These are phyloP conservation scores for Penicillium subrubescens DNA, from an alignment of 495 filamentous ascomycete genomes.

Conservation along the genomic window DNA sequence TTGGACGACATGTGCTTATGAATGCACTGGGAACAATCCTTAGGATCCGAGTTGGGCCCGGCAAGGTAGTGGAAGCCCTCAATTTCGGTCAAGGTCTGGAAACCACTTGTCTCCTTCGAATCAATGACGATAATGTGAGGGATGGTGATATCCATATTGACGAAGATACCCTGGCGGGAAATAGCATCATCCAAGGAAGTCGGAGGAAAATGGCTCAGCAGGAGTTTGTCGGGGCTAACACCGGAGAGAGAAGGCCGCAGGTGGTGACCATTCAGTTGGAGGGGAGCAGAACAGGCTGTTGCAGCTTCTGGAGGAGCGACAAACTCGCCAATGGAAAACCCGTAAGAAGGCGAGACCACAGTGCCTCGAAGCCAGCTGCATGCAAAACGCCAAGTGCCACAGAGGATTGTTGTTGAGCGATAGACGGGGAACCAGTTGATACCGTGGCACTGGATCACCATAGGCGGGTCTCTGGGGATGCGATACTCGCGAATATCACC, in stretches of 20 bases:
- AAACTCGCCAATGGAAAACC: neutral
- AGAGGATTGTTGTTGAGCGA: neutral
- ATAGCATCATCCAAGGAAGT: neutral
- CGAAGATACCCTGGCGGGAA: neutral
- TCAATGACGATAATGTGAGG: neutral
- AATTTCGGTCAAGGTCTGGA: neutral
- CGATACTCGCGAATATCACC: neutral
- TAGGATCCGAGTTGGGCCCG: neutral
- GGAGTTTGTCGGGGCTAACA: neutral
- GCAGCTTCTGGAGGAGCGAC: neutral
- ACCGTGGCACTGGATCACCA: neutral
- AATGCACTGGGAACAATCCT: neutral
- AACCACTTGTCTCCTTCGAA: neutral
- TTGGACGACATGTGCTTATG: neutral
- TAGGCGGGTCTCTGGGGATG: neutral
- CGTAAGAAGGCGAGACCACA: neutral
- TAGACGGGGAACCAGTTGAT: neutral
- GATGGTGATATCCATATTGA: neutral
- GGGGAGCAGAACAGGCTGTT: neutral
- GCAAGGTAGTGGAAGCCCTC: neutral
- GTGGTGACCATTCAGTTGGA: neutral
- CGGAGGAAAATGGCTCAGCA: neutral
- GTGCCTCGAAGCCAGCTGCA: neutral
- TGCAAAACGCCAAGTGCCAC: neutral
- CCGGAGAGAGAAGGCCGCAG: neutral